These are phyloP conservation scores for Monosporascus ibericus DNA, from an alignment of 2,329 filamentous ascomycete species.

Conservation along the genomic window DNA sequence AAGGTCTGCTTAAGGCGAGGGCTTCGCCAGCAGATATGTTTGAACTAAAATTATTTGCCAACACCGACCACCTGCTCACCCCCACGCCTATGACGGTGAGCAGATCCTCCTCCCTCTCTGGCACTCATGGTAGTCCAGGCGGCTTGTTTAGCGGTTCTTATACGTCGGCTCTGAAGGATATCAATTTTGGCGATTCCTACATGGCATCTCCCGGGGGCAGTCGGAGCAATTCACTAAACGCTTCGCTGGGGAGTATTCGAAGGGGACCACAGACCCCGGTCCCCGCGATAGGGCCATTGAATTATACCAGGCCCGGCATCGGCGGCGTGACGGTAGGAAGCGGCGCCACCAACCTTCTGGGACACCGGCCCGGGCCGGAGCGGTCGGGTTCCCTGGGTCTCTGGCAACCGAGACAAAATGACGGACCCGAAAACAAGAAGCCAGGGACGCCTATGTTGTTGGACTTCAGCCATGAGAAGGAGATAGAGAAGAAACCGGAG, in stretches of 20 bases:
- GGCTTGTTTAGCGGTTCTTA: constrained; percentile 33
- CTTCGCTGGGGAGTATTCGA: constrained; percentile 30
- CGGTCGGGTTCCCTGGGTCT: constrained; percentile 40
- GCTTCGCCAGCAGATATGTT: constrained; percentile 55
- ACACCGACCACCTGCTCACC: constrained; percentile 62
- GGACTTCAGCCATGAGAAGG: constrained; percentile 40
- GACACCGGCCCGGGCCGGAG: constrained; percentile 20
- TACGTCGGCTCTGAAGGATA: constrained; percentile 24
- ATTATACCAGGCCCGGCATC: constrained; percentile 18
- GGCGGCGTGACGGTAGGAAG: constrained; percentile 35
- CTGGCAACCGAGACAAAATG: constrained; percentile 37
- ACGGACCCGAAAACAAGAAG: constrained; percentile 16
- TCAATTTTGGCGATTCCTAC: constrained; percentile 25
- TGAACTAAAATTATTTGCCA: constrained; percentile 69
- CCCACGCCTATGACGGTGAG: constrained; percentile 25
- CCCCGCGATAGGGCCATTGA: constrained; percentile 16
- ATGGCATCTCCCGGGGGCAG: constrained; percentile 34
- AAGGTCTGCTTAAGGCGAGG: constrained; percentile 14
- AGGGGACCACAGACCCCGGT: constrained; percentile 18
- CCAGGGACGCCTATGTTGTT: constrained; percentile 35
- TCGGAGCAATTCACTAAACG: constrained; percentile 40
- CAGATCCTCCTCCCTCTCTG: constrained; percentile 26
- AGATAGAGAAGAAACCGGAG: constrained; percentile 6
- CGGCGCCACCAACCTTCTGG: constrained; percentile 14
- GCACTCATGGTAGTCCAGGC: constrained; percentile 25